A percentile compares a stretch with the other conserved stretches of the same genome.
Conservation (phyloP, 192 early-diverging fungal species). For the Kickxella alabastrina region DNA sequence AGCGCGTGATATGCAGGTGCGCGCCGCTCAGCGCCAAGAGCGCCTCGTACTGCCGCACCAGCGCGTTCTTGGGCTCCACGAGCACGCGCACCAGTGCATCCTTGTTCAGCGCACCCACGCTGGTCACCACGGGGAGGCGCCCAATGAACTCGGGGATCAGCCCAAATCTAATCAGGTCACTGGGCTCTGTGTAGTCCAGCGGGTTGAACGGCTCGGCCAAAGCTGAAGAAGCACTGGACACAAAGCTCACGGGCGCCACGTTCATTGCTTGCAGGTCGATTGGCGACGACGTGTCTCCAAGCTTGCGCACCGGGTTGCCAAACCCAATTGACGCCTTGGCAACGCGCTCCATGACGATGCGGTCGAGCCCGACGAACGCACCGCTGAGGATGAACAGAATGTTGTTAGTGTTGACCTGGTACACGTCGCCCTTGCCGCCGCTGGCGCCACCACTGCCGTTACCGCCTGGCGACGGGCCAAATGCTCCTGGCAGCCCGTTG, state of each 20-base stretch:
- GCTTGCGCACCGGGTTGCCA: slow-evolving; percentile 55
- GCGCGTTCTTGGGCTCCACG: slow-evolving; percentile 76
- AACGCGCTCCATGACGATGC: slow-evolving; percentile 69
- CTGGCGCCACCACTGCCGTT: slow-evolving; percentile 14
- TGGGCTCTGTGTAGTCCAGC: slow-evolving; percentile 65
- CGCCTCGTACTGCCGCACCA: slow-evolving; percentile 76
- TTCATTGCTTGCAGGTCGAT: slow-evolving; percentile 24
- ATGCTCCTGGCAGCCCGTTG: slow-evolving; percentile 27
- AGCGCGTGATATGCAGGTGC: slow-evolving; percentile 66
- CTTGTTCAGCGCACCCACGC: slow-evolving; percentile 62
- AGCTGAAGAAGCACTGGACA: not conserved
- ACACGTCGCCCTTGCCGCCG: slow-evolving; percentile 70
- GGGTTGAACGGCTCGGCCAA: slow-evolving; percentile 42
- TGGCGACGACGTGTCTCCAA: slow-evolving; percentile 36
- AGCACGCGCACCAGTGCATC: slow-evolving; percentile 71
- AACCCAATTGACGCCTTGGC: slow-evolving; percentile 82
- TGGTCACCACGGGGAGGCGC: slow-evolving; percentile 79
- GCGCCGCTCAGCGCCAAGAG: slow-evolving; percentile 66
- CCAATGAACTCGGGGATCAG: slow-evolving; percentile 89
- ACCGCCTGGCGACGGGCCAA: slow-evolving; percentile 18
- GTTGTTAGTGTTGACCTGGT: slow-evolving; percentile 83
- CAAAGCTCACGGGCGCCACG: slow-evolving; percentile 36
- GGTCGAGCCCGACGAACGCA: slow-evolving; percentile 85
- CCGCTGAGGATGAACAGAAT: slow-evolving; percentile 88
- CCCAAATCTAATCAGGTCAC: slow-evolving; percentile 80